Evolutionary conservation across 2,329 filamentous ascomycete species (phyloP), one percentile per base, ranked within the genome.

Genomic region (Mycosphaerella sp.): DNA sequence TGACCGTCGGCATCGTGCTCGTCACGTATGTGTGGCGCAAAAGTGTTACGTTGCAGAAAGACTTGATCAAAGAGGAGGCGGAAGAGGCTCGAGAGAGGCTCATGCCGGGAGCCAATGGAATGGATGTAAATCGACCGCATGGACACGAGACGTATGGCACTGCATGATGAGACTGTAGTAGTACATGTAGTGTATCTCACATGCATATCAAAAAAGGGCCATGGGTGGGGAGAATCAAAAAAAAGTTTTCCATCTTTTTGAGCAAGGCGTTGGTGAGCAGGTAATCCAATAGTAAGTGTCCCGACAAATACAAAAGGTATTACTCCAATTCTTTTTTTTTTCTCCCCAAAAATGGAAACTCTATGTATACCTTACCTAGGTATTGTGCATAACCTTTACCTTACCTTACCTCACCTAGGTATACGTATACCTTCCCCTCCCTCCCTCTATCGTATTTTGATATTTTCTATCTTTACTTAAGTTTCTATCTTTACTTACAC

Each of bases 1-100:
- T 87, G 7, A 66, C 79, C 0, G 77, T 92, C 1, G 90, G 91
- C 0, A 55, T 78, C 1, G 73, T 72, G 6, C 73, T 95, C 6
- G 84, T 92, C 9, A 70, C 67, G 0, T 95, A 80, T 69, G 88
- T 95, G 1, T 74, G 70, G 59, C 69, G 70, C 54, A 76, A 76
- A 65, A 79, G 75, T 29, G 64, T 69, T 48, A 71, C 65, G 31
- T 72, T 80, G 32, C 66, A 67, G 54, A 66, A 74, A 38, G 67
- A 72, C 45, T 59, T 59, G 11, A 57, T 78, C 45, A 70, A 72
- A 23, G 63, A 68, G 44, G 75, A 78, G 63, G 76, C 75, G 0
- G 73, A 77, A 58, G 64, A 58, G 45, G 74, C 76, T 1, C 63
- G 60, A 5, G 74, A 72, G 58, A 55, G 55, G 11, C 50, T 70